phyloP scores from a whole-genome alignment of 352 stramenopile species.

The Globisporangium paddicum region DNA sequence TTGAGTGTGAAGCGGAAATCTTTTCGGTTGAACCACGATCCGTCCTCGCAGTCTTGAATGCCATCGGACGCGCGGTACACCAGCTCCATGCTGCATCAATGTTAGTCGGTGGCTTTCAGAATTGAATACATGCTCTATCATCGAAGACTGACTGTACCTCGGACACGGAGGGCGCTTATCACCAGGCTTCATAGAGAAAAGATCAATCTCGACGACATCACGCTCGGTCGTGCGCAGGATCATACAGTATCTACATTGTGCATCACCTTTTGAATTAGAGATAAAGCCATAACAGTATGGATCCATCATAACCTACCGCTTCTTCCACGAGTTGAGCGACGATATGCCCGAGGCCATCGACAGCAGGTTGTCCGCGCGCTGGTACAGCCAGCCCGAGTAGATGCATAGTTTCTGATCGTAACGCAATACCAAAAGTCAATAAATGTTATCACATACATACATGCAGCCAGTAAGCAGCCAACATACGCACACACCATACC shows the following conservation, averaged over 20 bases:
- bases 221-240: conserved; percentile 50
- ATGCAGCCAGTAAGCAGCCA: no score
- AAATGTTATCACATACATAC: no score
- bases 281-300: neutral
- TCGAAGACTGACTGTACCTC: conserved; percentile 18
- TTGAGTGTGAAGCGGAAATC: conserved; percentile 65
- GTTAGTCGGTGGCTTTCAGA: neutral
- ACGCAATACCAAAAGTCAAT: neutral
- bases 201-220: conserved; percentile 70
- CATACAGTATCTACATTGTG: conserved; percentile 61
- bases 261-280: no score
- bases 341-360: conserved; percentile 69
- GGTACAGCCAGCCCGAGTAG: conserved; percentile 80
- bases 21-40: conserved; percentile 64
- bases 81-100: conserved; percentile 35
- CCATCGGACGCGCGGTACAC: conserved; percentile 58
- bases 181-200: conserved; percentile 74
- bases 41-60: conserved; percentile 45
- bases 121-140: neutral
- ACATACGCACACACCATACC: conserved; percentile 20
- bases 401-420: conserved; percentile 62
- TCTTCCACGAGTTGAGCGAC: conserved; percentile 81
- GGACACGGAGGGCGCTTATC: conserved; percentile 66
- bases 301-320: conserved; percentile 29
- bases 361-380: conserved; percentile 75